These are phyloP conservation scores for Xylariaceae sp. DNA, from an alignment of 2,329 filamentous ascomycete species.

Conservation along the genomic window DNA sequence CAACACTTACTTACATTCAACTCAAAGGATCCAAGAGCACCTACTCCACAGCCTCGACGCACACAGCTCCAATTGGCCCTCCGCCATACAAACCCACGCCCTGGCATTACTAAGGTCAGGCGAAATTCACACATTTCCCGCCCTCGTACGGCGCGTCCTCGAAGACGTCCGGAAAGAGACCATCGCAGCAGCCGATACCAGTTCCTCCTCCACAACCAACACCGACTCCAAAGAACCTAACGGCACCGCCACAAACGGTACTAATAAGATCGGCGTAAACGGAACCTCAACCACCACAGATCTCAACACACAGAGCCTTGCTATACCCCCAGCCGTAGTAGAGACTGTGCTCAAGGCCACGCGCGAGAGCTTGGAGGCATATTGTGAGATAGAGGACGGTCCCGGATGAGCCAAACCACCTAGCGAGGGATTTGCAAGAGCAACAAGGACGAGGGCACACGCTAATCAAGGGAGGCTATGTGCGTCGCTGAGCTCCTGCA, in stretches of 20 bases:
- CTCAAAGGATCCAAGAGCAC: slow-evolving; percentile 58
- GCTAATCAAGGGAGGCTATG: too few species aligned
- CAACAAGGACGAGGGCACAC: too few species aligned
- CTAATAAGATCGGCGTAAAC: slow-evolving; percentile 12
- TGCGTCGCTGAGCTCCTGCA: too few species aligned
- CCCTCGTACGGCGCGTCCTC: slow-evolving; percentile 58
- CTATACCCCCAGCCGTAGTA: slow-evolving; percentile 57
- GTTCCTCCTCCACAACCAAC: slow-evolving; percentile 4
- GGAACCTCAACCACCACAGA: neutral
- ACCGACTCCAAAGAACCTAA: slow-evolving; percentile 17
- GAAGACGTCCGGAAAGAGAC: slow-evolving; percentile 59
- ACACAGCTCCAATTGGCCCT: slow-evolving; percentile 61
- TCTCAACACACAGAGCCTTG: slow-evolving; percentile 38
- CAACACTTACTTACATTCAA: slow-evolving; percentile 5
- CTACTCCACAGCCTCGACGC: slow-evolving; percentile 62
- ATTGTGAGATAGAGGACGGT: slow-evolving; percentile 41
- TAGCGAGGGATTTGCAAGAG: neutral
- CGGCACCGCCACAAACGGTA: neutral
- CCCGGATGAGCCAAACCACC: slow-evolving; percentile 8
- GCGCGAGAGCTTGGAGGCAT: slow-evolving; percentile 54
- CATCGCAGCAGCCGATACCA: slow-evolving; percentile 27
- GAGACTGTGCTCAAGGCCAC: slow-evolving; percentile 62
- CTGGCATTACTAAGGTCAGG: slow-evolving; percentile 59
- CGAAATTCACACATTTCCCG: slow-evolving; percentile 58
- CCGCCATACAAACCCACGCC: slow-evolving; percentile 57